Evolutionary conservation across 1,284 basidiomycete genomes (phyloP).

Genomic region (Pascua sp.): DNA sequence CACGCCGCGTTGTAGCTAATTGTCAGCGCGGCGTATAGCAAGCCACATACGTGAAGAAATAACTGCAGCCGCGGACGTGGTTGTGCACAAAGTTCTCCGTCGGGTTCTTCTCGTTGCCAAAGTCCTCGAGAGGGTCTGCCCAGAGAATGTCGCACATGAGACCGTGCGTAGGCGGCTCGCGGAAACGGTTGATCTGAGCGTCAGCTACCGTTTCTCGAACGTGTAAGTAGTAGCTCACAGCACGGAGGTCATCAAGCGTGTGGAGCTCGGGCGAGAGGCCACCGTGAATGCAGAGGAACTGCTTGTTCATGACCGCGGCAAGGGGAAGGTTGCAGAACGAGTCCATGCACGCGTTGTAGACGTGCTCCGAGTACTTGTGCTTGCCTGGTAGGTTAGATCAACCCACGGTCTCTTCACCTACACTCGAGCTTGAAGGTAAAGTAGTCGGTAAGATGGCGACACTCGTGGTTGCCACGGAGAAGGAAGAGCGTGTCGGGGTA

Average conservation of each 20-base stretch:
- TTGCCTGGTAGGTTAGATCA: conserved; percentile 60
- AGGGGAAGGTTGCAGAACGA: conserved; percentile 88
- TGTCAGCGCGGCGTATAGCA: too few species aligned
- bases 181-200: conserved; percentile 80
- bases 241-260: conserved; percentile 82
- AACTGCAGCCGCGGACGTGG: conserved; percentile 90
- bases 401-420: conserved; percentile 47
- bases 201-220: not conserved
- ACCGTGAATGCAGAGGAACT: conserved; percentile 93
- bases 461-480: conserved; percentile 96
- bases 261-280: conserved; percentile 86
- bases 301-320: conserved; percentile 94
- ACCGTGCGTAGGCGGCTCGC: conserved; percentile 89
- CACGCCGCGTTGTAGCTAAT: conserved; percentile 95
- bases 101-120: conserved; percentile 80
- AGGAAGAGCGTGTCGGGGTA: conserved; percentile 86
- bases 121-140: conserved; percentile 92
- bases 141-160: conserved; percentile 94
- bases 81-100: conserved; percentile 82
- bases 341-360: conserved; percentile 89
- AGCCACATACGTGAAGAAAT: conserved; percentile 55
- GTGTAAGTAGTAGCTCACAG: conserved; percentile 52
- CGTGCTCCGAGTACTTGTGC: conserved; percentile 86
- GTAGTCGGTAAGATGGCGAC: conserved; percentile 91
- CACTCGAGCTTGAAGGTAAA: conserved; percentile 97